Evolutionary conservation across 2,329 filamentous ascomycete genomes (phyloP).

Genomic region (Nigrospora oryzae): DNA sequence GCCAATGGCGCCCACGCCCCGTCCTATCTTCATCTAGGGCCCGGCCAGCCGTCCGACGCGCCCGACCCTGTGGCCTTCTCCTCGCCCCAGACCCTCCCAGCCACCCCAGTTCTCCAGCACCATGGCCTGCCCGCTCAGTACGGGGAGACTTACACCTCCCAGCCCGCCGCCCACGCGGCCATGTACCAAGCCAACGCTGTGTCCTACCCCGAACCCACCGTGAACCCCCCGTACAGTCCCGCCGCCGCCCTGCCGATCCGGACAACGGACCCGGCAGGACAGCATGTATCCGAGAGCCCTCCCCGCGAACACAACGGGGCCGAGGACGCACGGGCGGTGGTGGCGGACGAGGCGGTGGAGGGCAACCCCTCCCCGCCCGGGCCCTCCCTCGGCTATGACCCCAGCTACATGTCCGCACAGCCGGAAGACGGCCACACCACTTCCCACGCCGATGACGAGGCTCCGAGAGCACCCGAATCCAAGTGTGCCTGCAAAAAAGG

Average conservation of each 20-base stretch:
- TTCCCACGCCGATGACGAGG: constrained; percentile 17
- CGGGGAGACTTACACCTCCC: constrained; percentile 18
- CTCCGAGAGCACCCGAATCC: constrained; percentile 13
- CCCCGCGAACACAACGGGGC: constrained; percentile 14
- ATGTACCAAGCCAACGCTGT: constrained; percentile 15
- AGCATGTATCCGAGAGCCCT: constrained; percentile 14
- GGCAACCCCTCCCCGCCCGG: neutral
- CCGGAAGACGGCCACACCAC: constrained; percentile 2
- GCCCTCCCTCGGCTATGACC: constrained; percentile 6
- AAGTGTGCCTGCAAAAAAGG: constrained; percentile 23
- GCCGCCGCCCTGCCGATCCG: constrained; percentile 3
- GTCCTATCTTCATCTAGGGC: neutral
- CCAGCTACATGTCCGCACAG: constrained; percentile 1
- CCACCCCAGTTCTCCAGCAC: constrained; percentile 11
- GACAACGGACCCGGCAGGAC: constrained; percentile 8
- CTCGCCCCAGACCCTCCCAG: constrained; percentile 13
- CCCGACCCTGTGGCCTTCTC: constrained; percentile 14
- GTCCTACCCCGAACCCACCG: constrained; percentile 17
- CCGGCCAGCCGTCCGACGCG: constrained; percentile 12
- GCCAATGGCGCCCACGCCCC: neutral
- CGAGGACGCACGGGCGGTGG: constrained; percentile 22
- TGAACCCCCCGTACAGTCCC: constrained; percentile 20
- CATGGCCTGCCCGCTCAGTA: constrained; percentile 16
- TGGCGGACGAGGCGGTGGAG: constrained; percentile 20
- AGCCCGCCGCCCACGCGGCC: constrained; percentile 15